phyloP scores from a whole-genome alignment of 2,329 filamentous ascomycete genomes.

The Colletotrichum sp. region DNA sequence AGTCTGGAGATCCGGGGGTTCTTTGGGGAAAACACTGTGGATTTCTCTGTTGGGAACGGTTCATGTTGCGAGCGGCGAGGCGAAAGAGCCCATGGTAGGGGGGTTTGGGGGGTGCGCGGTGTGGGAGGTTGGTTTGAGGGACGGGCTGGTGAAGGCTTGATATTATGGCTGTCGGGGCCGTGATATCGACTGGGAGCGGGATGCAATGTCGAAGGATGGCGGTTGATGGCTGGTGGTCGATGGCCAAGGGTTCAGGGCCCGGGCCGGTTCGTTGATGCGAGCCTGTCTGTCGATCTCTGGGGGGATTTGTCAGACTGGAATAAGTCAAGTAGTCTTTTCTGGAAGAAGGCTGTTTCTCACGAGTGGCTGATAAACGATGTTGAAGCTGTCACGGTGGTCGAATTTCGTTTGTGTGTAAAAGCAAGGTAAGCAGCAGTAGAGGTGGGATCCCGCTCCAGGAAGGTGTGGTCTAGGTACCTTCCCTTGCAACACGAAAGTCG shows the following conservation, averaged over 20 bases:
- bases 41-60: neutral
- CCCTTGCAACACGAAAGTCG: neutral
- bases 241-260: neutral
- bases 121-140: neutral
- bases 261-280: conserved; percentile 5
- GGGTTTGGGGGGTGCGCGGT: neutral
- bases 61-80: neutral
- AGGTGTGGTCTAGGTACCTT: neutral
- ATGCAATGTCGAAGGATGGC: neutral
- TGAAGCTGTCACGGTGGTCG: neutral
- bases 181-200: neutral
- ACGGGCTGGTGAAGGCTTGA: neutral
- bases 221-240: neutral
- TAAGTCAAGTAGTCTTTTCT: neutral
- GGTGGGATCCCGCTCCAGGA: neutral
- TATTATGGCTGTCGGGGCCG: neutral
- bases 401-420: neutral
- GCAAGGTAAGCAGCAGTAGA: neutral
- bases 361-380: neutral
- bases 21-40: neutral
- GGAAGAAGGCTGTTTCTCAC: neutral
- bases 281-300: neutral
- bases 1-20: neutral
- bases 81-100: neutral
- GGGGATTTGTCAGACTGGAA: neutral